Conservation (phyloP, 2,329 filamentous ascomycete genomes). For the Sporothrix protearum region DNA sequence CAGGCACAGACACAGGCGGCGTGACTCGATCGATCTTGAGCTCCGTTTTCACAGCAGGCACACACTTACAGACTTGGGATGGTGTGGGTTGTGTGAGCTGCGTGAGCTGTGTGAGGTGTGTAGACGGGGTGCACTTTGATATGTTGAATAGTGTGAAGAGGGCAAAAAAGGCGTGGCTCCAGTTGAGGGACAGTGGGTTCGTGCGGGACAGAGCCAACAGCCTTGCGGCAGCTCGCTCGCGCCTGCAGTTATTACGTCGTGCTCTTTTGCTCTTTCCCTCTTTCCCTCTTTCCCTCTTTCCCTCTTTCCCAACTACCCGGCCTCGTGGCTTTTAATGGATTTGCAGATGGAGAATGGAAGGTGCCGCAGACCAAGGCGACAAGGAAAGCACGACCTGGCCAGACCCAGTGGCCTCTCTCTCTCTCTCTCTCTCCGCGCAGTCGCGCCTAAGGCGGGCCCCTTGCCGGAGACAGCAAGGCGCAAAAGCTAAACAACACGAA, state of each 20-base stretch:
- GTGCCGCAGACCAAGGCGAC: background rate
- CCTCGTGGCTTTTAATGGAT: background rate
- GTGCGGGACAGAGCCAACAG: background rate
- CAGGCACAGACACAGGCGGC: background rate
- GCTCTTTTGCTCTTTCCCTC: background rate
- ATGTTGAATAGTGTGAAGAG: background rate
- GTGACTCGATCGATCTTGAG: constrained; percentile 20
- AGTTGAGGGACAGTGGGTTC: background rate
- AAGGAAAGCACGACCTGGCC: background rate
- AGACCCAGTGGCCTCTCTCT: constrained; percentile 7
- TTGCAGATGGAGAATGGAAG: background rate
- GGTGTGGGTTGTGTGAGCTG: background rate
- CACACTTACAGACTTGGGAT: background rate
- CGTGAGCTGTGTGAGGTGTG: background rate
- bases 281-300: background rate
- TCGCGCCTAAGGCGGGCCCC: constrained; percentile 1
- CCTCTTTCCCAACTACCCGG: background rate
- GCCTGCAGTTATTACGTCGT: background rate
- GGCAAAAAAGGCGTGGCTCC: constrained; percentile 1
- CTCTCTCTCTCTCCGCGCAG: background rate
- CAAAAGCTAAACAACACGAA: constrained; percentile 4
- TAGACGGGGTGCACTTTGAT: background rate
- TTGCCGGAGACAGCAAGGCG: constrained; percentile 9
- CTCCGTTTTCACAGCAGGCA: constrained; percentile 5
- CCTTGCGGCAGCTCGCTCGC: background rate